phyloP scores from a whole-genome alignment of 306 rosid species.

The Quercus alba region DNA sequence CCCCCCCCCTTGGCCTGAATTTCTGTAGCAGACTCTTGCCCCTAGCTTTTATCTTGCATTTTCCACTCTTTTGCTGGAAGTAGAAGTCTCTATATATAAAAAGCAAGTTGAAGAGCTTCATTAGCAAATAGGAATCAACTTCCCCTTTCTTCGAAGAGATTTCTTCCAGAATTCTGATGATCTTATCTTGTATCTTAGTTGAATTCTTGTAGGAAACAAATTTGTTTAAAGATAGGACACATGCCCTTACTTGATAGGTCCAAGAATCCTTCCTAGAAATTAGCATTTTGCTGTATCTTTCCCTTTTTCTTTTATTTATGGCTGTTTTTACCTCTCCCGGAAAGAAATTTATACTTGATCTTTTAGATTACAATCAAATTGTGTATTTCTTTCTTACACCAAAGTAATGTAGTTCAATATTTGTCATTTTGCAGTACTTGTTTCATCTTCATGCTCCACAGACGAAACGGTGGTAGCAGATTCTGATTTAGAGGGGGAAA shows the following conservation, averaged over 20 bases:
- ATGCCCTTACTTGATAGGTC: neutral
- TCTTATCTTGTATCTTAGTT: neutral
- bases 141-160: neutral
- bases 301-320: neutral
- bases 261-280: neutral
- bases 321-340: neutral
- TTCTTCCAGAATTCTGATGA: neutral
- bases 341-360: neutral
- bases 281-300: neutral
- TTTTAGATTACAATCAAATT: neutral
- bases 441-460: constrained; percentile 86
- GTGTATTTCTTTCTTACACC: neutral
- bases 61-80: no score
- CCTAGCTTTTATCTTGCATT: no score
- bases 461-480: constrained; percentile 89
- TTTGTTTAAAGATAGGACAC: neutral
- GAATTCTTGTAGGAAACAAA: neutral
- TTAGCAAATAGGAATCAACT: no score
- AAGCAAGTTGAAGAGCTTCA: no score
- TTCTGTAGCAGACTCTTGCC: no score
- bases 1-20: no score
- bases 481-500: constrained; percentile 77
- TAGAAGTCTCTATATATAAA: no score
- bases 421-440: constrained; percentile 55
- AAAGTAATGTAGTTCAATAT: constrained; percentile 11